A percentile compares a stretch with the other conserved stretches of the same genome.
Evolutionary conservation across 2,329 filamentous ascomycete species (phyloP).

Genomic region (Sphaerulina musiva): DNA sequence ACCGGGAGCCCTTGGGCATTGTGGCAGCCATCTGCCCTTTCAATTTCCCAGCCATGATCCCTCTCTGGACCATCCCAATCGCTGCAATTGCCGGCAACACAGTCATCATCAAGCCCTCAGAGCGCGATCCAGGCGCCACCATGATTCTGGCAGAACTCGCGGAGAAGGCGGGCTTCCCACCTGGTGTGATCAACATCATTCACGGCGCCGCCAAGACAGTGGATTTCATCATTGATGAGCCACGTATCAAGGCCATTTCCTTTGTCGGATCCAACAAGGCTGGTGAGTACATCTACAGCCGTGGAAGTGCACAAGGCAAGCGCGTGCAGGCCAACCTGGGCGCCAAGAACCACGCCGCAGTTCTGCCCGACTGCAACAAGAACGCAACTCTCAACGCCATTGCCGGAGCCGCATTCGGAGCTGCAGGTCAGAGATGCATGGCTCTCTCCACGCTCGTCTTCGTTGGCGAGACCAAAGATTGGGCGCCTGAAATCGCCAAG

Average conservation of each 20-base stretch:
- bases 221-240: slow-evolving; percentile 80
- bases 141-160: slow-evolving; percentile 80
- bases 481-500: slow-evolving; percentile 71
- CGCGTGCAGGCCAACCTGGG: slow-evolving; percentile 82
- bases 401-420: slow-evolving; percentile 75
- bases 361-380: slow-evolving; percentile 82
- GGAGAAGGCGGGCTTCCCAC: slow-evolving; percentile 72
- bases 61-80: slow-evolving; percentile 83
- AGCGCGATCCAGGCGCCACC: slow-evolving; percentile 74
- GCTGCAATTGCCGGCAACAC: slow-evolving; percentile 80
- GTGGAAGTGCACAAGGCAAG: slow-evolving; percentile 78
- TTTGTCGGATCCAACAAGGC: slow-evolving; percentile 86
- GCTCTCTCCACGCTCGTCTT: slow-evolving; percentile 75
- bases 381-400: slow-evolving; percentile 83
- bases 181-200: slow-evolving; percentile 75
- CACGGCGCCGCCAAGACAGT: slow-evolving; percentile 76
- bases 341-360: slow-evolving; percentile 81
- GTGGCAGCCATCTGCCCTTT: slow-evolving; percentile 82
- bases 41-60: slow-evolving; percentile 90
- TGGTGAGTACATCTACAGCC: slow-evolving; percentile 76
- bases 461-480: slow-evolving; percentile 77
- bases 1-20: slow-evolving; percentile 73
- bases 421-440: slow-evolving; percentile 82
- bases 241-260: slow-evolving; percentile 76
- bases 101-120: slow-evolving; percentile 76